phyloP scores from a whole-genome alignment of 2,329 filamentous ascomycete species.

The Fusarium sp. region DNA sequence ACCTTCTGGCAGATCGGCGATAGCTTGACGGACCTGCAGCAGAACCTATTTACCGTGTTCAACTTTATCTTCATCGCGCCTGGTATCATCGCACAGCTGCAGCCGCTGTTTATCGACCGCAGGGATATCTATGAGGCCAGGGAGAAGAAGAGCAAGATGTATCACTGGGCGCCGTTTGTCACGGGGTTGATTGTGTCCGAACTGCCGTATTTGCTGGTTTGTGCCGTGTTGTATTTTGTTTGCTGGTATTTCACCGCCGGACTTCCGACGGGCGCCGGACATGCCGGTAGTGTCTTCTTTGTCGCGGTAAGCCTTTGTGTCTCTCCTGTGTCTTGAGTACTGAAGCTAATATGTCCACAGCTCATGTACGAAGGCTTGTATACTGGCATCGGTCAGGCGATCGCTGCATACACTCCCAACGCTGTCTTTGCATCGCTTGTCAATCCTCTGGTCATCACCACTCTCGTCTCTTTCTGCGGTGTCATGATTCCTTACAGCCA shows the following conservation, averaged over 20 bases:
- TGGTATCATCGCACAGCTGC: conserved; percentile 57
- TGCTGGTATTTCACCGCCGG: conserved; percentile 68
- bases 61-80: conserved; percentile 70
- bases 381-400: conserved; percentile 67
- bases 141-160: conserved; percentile 61
- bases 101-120: conserved; percentile 57
- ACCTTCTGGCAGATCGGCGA: conserved; percentile 67
- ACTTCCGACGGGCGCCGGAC: conserved; percentile 52
- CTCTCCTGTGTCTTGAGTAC: fast-evolving
- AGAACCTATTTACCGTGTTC: conserved; percentile 66
- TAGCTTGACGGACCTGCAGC: conserved; percentile 59
- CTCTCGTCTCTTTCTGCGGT: conserved; percentile 76
- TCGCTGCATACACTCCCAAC: conserved; percentile 69
- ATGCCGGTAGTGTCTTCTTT: conserved; percentile 60
- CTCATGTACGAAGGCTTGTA: conserved; percentile 66
- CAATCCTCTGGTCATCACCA: conserved; percentile 63
- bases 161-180: conserved; percentile 67
- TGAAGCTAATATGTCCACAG: neutral
- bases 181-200: conserved; percentile 59
- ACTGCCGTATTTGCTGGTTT: conserved; percentile 54
- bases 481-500: conserved; percentile 73
- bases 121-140: conserved; percentile 58
- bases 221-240: conserved; percentile 56
- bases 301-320: conserved; percentile 53
- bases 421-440: conserved; percentile 65